Base-by-base conservation (phyloP, 306 rosid genomes). In the Cyamopsis tetragonoloba region DNA sequence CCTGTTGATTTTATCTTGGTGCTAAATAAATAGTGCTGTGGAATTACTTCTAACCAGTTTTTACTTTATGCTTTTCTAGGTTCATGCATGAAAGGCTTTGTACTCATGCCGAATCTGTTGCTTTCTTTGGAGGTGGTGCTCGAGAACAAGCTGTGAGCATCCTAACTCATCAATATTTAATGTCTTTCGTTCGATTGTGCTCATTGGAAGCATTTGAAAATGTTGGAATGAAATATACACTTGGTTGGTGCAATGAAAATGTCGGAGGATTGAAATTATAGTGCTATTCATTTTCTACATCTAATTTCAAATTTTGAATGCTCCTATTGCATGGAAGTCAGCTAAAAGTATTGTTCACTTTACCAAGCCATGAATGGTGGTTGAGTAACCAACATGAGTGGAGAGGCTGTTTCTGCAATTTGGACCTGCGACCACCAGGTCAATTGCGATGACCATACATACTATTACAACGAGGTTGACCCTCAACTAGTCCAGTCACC, bases 41-140 rank as follows among this genome's bases (percentile, higher is more conserved):
- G 49, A 35, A 49, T 32, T 31, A 48, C 32, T 19, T 32, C 32
- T 70, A 43, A 82, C 41, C 32, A 57, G 53, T 38, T 41, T 35
- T 65, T 3, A 42, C 15, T 57, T 73, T 50, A 22, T 80, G 39
- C 60, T 11, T 85, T 57, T 53, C 77, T 59, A 90, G 96, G 96
- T 90, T 87, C 82, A 90, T 90, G 96, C 96, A 90, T 77, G 96
- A 90, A 79, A 87, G 96, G 71, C 80, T 90, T 69, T 87, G 96
- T 49, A 88, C 91, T 56, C 96, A 90, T 82, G 95, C 96, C 42
- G 96, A 90, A 60, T 90, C 96, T 17, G 80, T 90, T 80, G 91
- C 96, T 78, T 90, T 90, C 87, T 90, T 90, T 74, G 96, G 96
- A 8, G 96, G 96, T 43, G 96, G 96, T 71, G 82, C 85, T 76